A percentile compares a stretch with the other conserved stretches of the same genome.
Conservation (phyloP, 257 asterid species). For the Gentiana straminea region DNA sequence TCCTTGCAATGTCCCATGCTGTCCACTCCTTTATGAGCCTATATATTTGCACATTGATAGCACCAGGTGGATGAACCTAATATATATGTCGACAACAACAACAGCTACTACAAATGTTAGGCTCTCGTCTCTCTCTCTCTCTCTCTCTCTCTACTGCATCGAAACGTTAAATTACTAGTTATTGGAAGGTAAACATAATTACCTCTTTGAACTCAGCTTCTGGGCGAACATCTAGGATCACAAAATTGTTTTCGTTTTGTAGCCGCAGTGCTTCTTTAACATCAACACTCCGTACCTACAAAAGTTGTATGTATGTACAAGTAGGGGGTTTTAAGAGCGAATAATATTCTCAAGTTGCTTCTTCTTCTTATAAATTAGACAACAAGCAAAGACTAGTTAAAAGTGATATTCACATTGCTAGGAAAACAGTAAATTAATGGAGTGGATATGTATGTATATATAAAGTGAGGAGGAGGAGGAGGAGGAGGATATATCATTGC, state of each 20-base stretch:
- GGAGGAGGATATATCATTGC: neutral
- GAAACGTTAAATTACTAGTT: too few relatives aligned
- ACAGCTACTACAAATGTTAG: constrained; percentile 9
- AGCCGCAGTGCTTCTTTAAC: constrained; percentile 78
- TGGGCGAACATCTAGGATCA: constrained; percentile 88
- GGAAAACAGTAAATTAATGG: neutral
- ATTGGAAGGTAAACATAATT: neutral
- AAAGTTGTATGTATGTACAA: constrained; percentile 1
- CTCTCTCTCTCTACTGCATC: too few relatives aligned
- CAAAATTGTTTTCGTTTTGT: constrained; percentile 65
- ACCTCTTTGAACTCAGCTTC: constrained; percentile 95
- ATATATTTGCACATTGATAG: constrained; percentile 84
- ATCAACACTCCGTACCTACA: constrained; percentile 87
- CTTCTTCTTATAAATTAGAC: neutral
- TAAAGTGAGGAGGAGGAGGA: neutral
- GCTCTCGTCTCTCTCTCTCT: too few relatives aligned
- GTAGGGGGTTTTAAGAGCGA: neutral
- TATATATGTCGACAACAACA: constrained; percentile 7
- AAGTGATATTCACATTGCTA: neutral
- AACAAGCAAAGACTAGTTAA: neutral
- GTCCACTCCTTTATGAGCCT: constrained; percentile 99
- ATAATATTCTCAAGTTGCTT: neutral
- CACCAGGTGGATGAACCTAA: constrained; percentile 87
- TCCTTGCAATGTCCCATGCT: constrained; percentile 94
- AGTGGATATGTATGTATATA: too few relatives aligned